A percentile compares a stretch with the other conserved stretches of the same genome.
phyloP scores from a whole-genome alignment of 177 flowering plant species.

The Vitis hybrid region DNA sequence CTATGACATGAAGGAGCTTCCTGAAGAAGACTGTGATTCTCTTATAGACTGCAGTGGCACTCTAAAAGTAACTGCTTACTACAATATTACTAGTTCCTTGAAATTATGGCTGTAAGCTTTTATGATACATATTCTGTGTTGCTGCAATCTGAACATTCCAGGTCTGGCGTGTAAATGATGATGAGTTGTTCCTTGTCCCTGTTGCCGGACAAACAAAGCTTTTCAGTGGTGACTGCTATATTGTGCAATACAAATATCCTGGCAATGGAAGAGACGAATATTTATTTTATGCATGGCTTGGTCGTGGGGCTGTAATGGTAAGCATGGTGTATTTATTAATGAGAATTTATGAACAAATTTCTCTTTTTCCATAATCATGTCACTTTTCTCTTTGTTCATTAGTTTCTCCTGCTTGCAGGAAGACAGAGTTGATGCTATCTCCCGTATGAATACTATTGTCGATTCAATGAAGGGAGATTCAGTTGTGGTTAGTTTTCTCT shows the following conservation, averaged over 20 bases:
- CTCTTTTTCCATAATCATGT: not conserved
- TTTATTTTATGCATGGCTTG: constrained; percentile 70
- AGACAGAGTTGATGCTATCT: constrained; percentile 53
- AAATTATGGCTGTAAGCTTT: not conserved
- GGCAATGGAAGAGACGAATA: constrained; percentile 50
- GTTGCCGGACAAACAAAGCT: constrained; percentile 43
- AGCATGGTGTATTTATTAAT: not conserved
- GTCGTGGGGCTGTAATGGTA: constrained; percentile 45
- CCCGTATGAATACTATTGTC: constrained; percentile 40
- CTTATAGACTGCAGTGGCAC: constrained; percentile 49
- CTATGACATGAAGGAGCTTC: constrained; percentile 63
- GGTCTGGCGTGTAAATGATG: constrained; percentile 74
- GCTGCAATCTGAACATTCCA: constrained; percentile 22
- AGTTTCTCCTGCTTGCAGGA: constrained; percentile 41
- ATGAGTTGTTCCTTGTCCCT: constrained; percentile 42
- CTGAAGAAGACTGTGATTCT: constrained; percentile 44
- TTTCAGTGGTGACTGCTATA: constrained; percentile 67
- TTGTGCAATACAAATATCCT: constrained; percentile 54
- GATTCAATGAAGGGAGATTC: constrained; percentile 49
- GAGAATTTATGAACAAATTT: not conserved
- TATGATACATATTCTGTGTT: constrained; percentile 1
- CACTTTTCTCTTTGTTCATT: not conserved
- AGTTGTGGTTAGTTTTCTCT: constrained; percentile 40
- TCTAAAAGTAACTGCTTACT: constrained; percentile 36
- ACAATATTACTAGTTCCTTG: not conserved